Evolutionary conservation across 176 grass and related monocot species (phyloP), one percentile per base, ranked within the genome.

Genomic region (Canna indica): DNA sequence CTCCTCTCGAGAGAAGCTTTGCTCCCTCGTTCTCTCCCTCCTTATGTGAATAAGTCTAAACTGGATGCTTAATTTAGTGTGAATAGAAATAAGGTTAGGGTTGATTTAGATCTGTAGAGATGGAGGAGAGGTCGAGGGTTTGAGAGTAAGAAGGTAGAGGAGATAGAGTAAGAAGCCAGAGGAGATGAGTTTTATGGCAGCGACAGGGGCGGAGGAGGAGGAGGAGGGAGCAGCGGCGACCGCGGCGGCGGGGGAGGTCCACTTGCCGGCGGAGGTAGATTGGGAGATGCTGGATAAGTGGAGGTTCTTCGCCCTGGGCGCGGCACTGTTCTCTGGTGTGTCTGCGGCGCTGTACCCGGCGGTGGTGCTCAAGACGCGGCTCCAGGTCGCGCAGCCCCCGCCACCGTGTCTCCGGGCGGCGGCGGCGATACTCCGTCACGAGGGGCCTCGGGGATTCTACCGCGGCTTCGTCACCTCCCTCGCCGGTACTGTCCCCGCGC

Each of bases 281-380:
- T 99, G 94, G 94, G 94, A 99, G 94, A 99, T 93, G 89, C 89
- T 99, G 0, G 94, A 99, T 79, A 99, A 99, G 82, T 99, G 89
- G 24, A 78, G 94, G 6, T 99, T 99, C 82, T 99, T 99, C 75
- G 81, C 90, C 39, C 86, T 93, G 0, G 94, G 94, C 33, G 89
- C 94, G 0, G 89, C 75, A 10, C 89, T 99, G 31, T 99, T 99
- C 84, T 93, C 94, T 16, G 94, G 89, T 25, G 94, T 99, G 17
- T 93, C 94, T 10, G 89, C 86, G 2, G 86, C 84, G 58, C 83
- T 99, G 53, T 99, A 99, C 79, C 94, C 94, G 3, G 94, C 94
- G 41, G 89, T 93, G 25, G 89, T 99, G 42, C 72, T 99, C 11
- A 99, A 99, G 85, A 99, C 94, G 35, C 86, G 84, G 73, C 84